These are phyloP conservation scores for Brachypodium distachyon DNA, from an alignment of 202 grass and related monocot species.

Conservation along the genomic window DNA sequence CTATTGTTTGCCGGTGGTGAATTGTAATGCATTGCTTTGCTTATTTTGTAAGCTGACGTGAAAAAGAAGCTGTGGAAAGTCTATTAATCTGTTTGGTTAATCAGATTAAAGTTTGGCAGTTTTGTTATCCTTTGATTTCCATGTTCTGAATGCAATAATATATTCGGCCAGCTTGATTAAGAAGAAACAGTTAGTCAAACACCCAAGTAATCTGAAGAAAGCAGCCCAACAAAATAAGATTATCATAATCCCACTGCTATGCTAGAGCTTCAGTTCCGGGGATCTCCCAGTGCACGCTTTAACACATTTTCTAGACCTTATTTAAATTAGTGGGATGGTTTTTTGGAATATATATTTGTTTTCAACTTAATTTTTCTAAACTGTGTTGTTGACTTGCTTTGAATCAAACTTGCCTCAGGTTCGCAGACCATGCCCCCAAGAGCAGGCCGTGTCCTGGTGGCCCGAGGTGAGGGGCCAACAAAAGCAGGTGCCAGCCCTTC, in stretches of 20 bases:
- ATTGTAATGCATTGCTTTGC: background rate
- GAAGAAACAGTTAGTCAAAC: background rate
- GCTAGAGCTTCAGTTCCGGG: background rate
- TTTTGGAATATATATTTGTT: background rate
- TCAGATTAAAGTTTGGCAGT: background rate
- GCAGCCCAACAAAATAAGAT: background rate
- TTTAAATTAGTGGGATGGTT: background rate
- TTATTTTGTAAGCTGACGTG: background rate
- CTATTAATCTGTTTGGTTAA: background rate
- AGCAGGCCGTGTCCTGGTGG: constrained; percentile 56
- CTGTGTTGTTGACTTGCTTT: constrained; percentile 1
- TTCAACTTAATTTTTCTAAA: background rate
- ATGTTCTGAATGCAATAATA: background rate
- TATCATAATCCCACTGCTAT: background rate
- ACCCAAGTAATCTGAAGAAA: background rate
- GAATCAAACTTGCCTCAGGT: constrained; percentile 39
- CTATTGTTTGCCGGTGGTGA: background rate
- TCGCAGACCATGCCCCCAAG: constrained; percentile 43
- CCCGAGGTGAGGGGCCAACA: constrained; percentile 26
- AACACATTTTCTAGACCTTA: background rate
- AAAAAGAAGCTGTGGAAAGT: background rate
- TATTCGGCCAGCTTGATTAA: background rate
- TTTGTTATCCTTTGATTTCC: background rate
- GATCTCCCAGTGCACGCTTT: background rate
- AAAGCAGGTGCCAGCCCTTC: constrained; percentile 36